Evolutionary conservation across 192 early-diverging fungal genomes (phyloP), one percentile per base, ranked within the genome.

Genomic region (Backusella australiensis): DNA sequence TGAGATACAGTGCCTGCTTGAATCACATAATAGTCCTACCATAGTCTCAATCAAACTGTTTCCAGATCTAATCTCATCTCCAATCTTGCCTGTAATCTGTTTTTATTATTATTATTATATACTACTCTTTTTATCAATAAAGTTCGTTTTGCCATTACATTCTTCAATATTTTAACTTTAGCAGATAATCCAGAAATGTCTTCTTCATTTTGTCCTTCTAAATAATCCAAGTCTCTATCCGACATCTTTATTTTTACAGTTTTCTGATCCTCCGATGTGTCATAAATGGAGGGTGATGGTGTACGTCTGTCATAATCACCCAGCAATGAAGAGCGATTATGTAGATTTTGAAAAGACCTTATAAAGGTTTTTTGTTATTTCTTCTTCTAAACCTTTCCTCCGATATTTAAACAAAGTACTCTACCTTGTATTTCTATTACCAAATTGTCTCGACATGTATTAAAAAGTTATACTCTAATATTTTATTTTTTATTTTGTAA

Each of bases 71-170:
- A 83, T 83, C 66, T 83, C 82, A 17, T 83, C 82, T 42, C 78
- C 78, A 73, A 83, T 83, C 49, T 75, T 83, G 3, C 75, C 75
- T 34, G 78, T 83, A 38, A 83, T 80, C 82, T 83, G 23, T 63
- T 29, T 26, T 63, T 63, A 12, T 32, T 32, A 34, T 6, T n/a
- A 44, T 14, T 12, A 70, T 29, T 70, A 46, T 39, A 36, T 42
- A 39, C 52, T 23, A 1, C 15, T 17, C 26, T 46, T 34, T 32
- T 12, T 34, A 3, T 12, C 67, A 49, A 19, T 19, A 17, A n/a
- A 49, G 46, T 6, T 34, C 35, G 2, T 34, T n/a, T 15, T 12
- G 26, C 34, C 4, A n/a, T 67, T 75, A 83, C 82, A 71, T 69
- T 80, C 46, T 83, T 83, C 49, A 83, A 56, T 42, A 80, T 29